Conservation (phyloP, 441 rosid species). For the Erodium chrysanthum region DNA sequence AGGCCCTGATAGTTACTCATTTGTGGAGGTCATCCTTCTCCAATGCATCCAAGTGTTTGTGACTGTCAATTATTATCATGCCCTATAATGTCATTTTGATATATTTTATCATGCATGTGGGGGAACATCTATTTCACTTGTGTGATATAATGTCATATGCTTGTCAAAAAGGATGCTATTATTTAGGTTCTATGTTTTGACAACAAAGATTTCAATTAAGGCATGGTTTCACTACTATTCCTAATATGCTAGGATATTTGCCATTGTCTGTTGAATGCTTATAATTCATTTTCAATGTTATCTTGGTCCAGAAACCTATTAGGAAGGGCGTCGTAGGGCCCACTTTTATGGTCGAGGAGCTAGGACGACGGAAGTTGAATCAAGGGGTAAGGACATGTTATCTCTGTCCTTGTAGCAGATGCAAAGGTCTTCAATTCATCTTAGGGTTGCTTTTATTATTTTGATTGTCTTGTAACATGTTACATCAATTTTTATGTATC, state of each 20-base stretch:
- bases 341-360: constrained; percentile 69
- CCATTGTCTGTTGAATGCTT: not conserved
- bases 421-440: not conserved
- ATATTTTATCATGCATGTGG: not conserved
- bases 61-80: constrained; percentile 1
- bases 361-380: constrained; percentile 62
- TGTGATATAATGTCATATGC: not conserved
- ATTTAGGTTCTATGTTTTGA: not conserved
- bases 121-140: not conserved
- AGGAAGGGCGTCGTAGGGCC: constrained; percentile 82
- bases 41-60: not conserved
- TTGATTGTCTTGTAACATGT: not conserved
- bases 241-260: not conserved
- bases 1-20: not conserved
- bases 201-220: not conserved
- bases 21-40: not conserved
- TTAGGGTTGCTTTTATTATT: not conserved
- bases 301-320: constrained; percentile 54
- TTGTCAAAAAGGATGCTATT: not conserved
- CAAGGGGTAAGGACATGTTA: constrained; percentile 40
- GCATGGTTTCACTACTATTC: constrained; percentile 5
- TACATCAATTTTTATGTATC: not conserved
- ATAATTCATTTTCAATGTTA: not conserved
- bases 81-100: not conserved
- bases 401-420: not conserved